A percentile compares a stretch with the other conserved stretches of the same genome.
phyloP scores from a whole-genome alignment of 1,139 yeast genomes.

The Sugiyamaella paludigena region DNA sequence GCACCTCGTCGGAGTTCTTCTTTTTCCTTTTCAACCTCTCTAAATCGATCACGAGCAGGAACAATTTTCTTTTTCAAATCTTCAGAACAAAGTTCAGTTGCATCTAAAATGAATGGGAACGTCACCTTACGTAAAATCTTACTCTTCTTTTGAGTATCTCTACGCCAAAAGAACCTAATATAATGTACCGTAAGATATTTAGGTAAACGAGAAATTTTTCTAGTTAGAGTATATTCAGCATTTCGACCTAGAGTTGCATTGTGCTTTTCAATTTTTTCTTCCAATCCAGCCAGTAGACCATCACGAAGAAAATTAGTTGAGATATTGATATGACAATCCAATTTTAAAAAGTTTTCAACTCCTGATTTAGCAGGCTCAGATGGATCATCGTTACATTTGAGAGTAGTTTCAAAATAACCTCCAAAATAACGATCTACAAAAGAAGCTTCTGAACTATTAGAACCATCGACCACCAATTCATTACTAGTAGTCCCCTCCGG shows the following conservation, averaged over 20 bases:
- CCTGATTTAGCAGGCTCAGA: constrained; percentile 54
- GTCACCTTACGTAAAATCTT: constrained; percentile 91
- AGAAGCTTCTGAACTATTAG: constrained; percentile 12
- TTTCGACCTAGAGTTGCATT: constrained; percentile 68
- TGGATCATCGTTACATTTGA: constrained; percentile 53
- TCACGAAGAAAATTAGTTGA: constrained; percentile 85
- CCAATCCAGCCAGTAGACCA: constrained; percentile 73
- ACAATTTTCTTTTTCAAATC: constrained; percentile 64
- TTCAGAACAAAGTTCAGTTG: constrained; percentile 80
- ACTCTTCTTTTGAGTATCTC: constrained; percentile 85
- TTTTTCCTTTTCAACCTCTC: constrained; percentile 73
- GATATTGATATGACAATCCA: constrained; percentile 84
- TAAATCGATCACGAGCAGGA: constrained; percentile 71
- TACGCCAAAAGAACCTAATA: constrained; percentile 93
- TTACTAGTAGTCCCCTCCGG: background rate
- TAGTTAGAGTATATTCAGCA: constrained; percentile 66
- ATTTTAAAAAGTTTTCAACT: constrained; percentile 61
- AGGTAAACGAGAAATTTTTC: constrained; percentile 77
- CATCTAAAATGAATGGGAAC: constrained; percentile 81
- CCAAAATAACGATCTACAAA: constrained; percentile 59
- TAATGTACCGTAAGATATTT: constrained; percentile 86
- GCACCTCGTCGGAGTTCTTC: constrained; percentile 71
- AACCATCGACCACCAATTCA: constrained; percentile 13
- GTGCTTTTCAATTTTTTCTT: constrained; percentile 74
- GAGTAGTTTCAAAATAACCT: constrained; percentile 59